Conservation (phyloP, 352 stramenopile genomes). For the Phytophthora brassicae region DNA sequence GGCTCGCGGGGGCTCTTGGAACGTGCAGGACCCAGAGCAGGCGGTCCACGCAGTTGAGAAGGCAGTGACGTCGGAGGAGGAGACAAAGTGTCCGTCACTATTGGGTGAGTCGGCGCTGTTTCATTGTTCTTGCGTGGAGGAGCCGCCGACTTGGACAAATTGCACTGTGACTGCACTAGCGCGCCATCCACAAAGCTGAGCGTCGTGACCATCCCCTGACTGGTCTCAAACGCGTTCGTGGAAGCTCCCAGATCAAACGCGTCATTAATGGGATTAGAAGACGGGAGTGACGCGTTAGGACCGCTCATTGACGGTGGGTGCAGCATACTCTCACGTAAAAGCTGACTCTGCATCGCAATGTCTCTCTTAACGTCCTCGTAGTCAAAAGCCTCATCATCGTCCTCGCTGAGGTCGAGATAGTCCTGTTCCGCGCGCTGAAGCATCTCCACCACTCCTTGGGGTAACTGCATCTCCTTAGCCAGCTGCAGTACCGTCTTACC, state of each 20-base stretch:
- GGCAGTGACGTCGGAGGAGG: conserved; percentile 19
- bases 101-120: background rate
- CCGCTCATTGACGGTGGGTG: conserved; percentile 37
- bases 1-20: conserved; percentile 29
- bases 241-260: conserved; percentile 31
- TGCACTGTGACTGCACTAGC: conserved; percentile 40
- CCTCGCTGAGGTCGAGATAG: conserved; percentile 63
- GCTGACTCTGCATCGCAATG: conserved; percentile 74
- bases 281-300: conserved; percentile 32
- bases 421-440: conserved; percentile 70
- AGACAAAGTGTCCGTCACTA: conserved; percentile 33
- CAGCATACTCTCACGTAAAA: conserved; percentile 77
- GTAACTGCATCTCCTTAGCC: conserved; percentile 55
- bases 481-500: conserved; percentile 76
- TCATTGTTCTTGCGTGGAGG: conserved; percentile 20
- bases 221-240: conserved; percentile 41
- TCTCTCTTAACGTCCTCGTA: conserved; percentile 77
- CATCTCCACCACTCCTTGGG: conserved; percentile 50
- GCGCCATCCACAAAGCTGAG: conserved; percentile 44
- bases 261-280: conserved; percentile 29
- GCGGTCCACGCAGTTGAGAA: background rate
- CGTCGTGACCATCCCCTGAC: conserved; percentile 43
- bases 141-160: conserved; percentile 26
- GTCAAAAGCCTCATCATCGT: conserved; percentile 64
- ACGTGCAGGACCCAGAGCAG: conserved; percentile 14